Base-by-base conservation (phyloP, 2,329 filamentous ascomycete genomes). In the Rhinocladiella similis region DNA sequence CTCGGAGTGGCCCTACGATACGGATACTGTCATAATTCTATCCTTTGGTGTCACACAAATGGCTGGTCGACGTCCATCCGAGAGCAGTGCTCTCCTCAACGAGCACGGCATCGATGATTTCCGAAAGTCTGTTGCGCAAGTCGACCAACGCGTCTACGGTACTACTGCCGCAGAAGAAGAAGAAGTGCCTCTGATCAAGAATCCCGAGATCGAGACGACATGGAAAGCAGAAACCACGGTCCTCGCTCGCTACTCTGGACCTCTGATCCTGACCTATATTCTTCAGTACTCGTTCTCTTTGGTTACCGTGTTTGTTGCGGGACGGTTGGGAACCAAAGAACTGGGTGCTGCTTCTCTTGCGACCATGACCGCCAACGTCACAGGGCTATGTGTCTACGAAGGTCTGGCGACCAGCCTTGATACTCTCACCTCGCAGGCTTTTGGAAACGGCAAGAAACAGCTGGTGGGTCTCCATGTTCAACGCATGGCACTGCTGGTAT, bases 381-480 rank as follows among this genome's bases (percentile, higher is more conserved):
- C 81, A 18, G 88, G 85, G 59, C 82, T 87, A 60, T 85, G 86
- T 0, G 81, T 87, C n/a, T 84, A 88, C 65, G 85, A 89, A 67
- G 87, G 90, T 19, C 78, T 95, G 9, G 86, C 89, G 0, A 95
- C 90, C 4, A 88, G 85, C 59, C 79, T 96, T n/a, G 91, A 95
- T 72, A 95, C 91, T 0, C 82, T 95, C 1, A 94, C 90, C 70
- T 83, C 90, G 1, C 90, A 96, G 71, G 91, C 91, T 1, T 95
- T 91, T 67, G 91, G 91, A 3, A 91, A 88, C 1, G 90, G 90
- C 0, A 88, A 87, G 68, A 91, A 87, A 66, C 86, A 90, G 59
- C 83, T 95, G 3, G 90, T 96, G 57, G 90, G 88, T 1, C 70
- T 91, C 38, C 86, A 90, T 64, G 76, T 88, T 14, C 88, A 90